phyloP scores from a whole-genome alignment of 2,329 filamentous ascomycete genomes.

The Cladophialophora carrionii region DNA sequence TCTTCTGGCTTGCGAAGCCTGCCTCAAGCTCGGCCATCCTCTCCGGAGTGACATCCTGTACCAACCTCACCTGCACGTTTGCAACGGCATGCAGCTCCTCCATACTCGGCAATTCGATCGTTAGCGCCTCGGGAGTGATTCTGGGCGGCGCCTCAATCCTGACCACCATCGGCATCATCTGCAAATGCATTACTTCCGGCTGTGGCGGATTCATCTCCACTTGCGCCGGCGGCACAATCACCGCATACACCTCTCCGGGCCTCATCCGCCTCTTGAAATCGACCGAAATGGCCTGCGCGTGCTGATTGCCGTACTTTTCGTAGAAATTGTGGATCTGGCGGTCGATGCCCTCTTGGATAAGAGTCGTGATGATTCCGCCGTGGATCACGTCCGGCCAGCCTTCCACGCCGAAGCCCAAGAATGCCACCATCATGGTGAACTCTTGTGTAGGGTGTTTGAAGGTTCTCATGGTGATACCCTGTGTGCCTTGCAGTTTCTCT shows the following conservation, averaged over 20 bases:
- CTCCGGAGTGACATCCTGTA: slow-evolving; percentile 14
- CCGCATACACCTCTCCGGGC: slow-evolving; percentile 65
- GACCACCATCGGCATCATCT: slow-evolving; percentile 47
- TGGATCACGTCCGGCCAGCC: slow-evolving; percentile 73
- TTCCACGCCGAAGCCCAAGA: slow-evolving; percentile 62
- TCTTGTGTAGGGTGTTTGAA: slow-evolving; percentile 67
- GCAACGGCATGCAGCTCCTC: slow-evolving; percentile 28
- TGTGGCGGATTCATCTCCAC: slow-evolving; percentile 17
- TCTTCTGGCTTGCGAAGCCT: slow-evolving; percentile 5
- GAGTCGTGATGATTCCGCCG: slow-evolving; percentile 69
- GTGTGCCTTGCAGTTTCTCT: slow-evolving; percentile 47
- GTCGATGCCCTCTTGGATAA: slow-evolving; percentile 70
- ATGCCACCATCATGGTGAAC: slow-evolving; percentile 66
- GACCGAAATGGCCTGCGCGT: slow-evolving; percentile 61
- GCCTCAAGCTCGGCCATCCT: slow-evolving; percentile 20
- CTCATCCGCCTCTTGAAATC: slow-evolving; percentile 65
- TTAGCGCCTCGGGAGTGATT: slow-evolving; percentile 45
- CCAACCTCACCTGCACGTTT: slow-evolving; percentile 24
- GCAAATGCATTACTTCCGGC: slow-evolving; percentile 19
- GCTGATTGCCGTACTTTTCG: slow-evolving; percentile 45
- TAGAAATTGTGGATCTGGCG: slow-evolving; percentile 34
- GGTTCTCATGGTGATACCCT: slow-evolving; percentile 50
- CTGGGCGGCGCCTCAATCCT: slow-evolving; percentile 43
- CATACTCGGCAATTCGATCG: slow-evolving; percentile 21
- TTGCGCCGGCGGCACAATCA: slow-evolving; percentile 50